Evolutionary conservation across 495 filamentous ascomycete genomes (phyloP), one percentile per base, ranked within the genome.

Genomic region (Parathielavia appendiculata): DNA sequence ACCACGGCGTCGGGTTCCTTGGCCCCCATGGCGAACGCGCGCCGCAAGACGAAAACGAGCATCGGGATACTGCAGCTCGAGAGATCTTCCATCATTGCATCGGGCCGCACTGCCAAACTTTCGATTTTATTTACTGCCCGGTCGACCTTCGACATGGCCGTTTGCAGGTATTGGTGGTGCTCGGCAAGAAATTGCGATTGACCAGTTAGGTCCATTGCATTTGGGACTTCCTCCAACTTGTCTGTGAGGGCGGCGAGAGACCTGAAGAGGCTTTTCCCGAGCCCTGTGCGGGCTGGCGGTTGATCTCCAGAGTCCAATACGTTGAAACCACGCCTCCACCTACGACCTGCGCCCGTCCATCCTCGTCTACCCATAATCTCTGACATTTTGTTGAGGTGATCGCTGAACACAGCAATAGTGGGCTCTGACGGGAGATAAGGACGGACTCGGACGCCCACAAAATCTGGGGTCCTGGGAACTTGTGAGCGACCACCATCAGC

Each of bases 11-110:
- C 38, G 19, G 54, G 19, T 12, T 56, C 38, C 1, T n/a, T 8
- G 5, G 45, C 47, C 16, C 64, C 64, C 0, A 64, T 44, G 17
- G 32, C 56, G 13, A 60, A 63, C 16, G 50, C 10, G 14, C 13
- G 39, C 47, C 41, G 56, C 19, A 65, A 17, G 9, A 43, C 10
- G 5, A 51, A 23, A 14, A 62, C 56, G 11, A 65, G 40, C 48
- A 58, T 59, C 2, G 63, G 63, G n/a, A 62, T 62, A 5, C 56
- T 10, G 19, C 22, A 59, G 2, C 11, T 17, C 8, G n/a, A 30
- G 43, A 58, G 14, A 35, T 52, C 51, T 4, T 51, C 45, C 17
- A 34, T 17, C 1, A 51, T 5, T 22, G 17, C 47, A 4, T 19
- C 17, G 16, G 5, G 34, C 11, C 11, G 4, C 13, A 32, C 13